A percentile compares a stretch with the other conserved stretches of the same genome.
Conservation (phyloP, 495 filamentous ascomycete genomes). For the Margaritispora aquatica region DNA sequence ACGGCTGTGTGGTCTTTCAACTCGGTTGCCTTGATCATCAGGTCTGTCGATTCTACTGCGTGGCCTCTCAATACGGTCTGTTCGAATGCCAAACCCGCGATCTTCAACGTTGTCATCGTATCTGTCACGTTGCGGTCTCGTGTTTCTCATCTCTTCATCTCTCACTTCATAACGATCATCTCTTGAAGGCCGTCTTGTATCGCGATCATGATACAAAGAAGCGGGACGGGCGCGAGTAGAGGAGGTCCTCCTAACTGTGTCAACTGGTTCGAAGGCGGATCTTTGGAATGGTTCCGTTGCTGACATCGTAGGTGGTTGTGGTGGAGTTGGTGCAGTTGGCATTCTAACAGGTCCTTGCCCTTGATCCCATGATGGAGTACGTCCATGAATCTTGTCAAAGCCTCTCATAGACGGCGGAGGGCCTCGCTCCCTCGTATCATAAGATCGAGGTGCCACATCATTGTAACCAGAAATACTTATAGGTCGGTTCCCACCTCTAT, state of each 20-base stretch:
- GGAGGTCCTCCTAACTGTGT: conserved; percentile 5
- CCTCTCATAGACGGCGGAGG: conserved; percentile 58
- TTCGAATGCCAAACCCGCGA: conserved; percentile 16
- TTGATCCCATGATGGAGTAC: conserved; percentile 30
- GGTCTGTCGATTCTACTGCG: conserved; percentile 14
- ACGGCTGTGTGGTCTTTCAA: conserved; percentile 2
- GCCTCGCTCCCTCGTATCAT: conserved; percentile 40
- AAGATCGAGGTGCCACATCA: conserved; percentile 42
- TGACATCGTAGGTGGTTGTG: neutral
- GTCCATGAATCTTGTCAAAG: conserved; percentile 48
- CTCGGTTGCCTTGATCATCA: conserved; percentile 9
- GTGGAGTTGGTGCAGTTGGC: conserved; percentile 29
- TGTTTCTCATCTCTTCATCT: conserved; percentile 17
- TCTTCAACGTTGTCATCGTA: conserved; percentile 23
- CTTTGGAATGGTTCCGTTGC: conserved; percentile 14
- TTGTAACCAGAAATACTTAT: conserved; percentile 58
- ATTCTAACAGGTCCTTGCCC: conserved; percentile 33
- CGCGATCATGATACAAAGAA: conserved; percentile 41
- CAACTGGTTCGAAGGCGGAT: conserved; percentile 13
- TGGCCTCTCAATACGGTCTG: conserved; percentile 8
- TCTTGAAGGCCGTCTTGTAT: conserved; percentile 15
- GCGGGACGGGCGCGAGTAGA: conserved; percentile 32
- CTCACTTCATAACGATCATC: conserved; percentile 21
- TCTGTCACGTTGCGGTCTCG: conserved; percentile 14
- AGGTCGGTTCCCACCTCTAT: conserved; percentile 43